A percentile compares a stretch with the other conserved stretches of the same genome.
phyloP scores from a whole-genome alignment of 2,329 filamentous ascomycete species.

The Chalaropsis ovoidea region DNA sequence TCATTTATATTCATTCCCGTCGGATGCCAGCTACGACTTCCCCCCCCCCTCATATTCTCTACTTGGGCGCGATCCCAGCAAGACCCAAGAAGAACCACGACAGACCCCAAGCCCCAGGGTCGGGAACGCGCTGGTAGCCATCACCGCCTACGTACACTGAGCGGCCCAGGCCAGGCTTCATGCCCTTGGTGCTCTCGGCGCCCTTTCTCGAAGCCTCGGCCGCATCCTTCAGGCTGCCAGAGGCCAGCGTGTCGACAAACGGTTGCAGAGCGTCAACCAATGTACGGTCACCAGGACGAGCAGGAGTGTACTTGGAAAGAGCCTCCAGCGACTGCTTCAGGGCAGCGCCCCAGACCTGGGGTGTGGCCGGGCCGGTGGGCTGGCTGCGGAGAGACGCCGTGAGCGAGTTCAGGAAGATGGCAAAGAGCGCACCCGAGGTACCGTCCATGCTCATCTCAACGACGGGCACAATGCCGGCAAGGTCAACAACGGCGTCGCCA shows the following conservation, averaged over 20 bases:
- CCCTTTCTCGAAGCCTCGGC: conserved; percentile 65
- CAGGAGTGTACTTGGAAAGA: conserved; percentile 76
- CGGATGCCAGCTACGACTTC: neutral
- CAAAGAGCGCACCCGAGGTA: conserved; percentile 52
- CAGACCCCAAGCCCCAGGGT: conserved; percentile 62
- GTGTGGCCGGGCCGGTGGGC: conserved; percentile 34
- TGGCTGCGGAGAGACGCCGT: conserved; percentile 49
- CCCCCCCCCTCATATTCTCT: neutral
- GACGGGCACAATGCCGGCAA: conserved; percentile 44
- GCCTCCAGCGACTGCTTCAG: conserved; percentile 60
- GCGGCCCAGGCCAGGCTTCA: conserved; percentile 75
- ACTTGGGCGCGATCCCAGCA: conserved; percentile 36
- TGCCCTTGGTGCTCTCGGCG: conserved; percentile 76
- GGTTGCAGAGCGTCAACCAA: conserved; percentile 82
- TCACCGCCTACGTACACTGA: conserved; percentile 39
- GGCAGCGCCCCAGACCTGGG: conserved; percentile 49
- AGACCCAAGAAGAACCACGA: conserved; percentile 74
- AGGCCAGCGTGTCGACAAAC: conserved; percentile 65
- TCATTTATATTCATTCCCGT: neutral
- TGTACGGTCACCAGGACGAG: conserved; percentile 78
- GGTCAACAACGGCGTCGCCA: conserved; percentile 45
- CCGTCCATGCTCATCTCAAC: conserved; percentile 52
- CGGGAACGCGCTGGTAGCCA: conserved; percentile 41
- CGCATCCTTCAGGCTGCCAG: conserved; percentile 59
- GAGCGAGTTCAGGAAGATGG: conserved; percentile 84